phyloP scores from a whole-genome alignment of 2,329 filamentous ascomycete genomes.

The Penicillium sp. region DNA sequence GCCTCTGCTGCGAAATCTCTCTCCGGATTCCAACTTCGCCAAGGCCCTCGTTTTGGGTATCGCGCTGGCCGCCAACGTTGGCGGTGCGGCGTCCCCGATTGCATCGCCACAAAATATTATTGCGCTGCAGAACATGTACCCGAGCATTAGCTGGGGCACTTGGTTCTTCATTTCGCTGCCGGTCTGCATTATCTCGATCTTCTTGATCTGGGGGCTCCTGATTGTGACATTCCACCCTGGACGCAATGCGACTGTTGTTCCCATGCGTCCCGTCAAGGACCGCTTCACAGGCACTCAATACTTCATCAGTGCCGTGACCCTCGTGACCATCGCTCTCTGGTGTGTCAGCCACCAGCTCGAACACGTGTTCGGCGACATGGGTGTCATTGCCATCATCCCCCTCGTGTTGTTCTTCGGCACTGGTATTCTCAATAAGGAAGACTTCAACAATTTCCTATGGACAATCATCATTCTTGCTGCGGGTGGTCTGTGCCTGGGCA shows the following conservation, averaged over 20 bases:
- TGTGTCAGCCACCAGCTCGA: conserved; percentile 89
- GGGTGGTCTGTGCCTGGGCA: conserved; percentile 86
- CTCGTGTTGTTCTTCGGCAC: conserved; percentile 95
- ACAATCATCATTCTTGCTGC: conserved; percentile 98
- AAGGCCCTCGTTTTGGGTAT: conserved; percentile 95
- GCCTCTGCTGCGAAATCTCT: conserved; percentile 91
- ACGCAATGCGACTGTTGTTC: conserved; percentile 81
- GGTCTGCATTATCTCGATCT: conserved; percentile 82
- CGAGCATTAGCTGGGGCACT: conserved; percentile 84
- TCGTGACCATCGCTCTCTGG: conserved; percentile 86
- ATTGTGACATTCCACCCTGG: conserved; percentile 82
- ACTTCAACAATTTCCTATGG: conserved; percentile 99
- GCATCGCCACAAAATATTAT: conserved; percentile 97
- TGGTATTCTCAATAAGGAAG: conserved; percentile 94
- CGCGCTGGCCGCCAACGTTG: conserved; percentile 90
- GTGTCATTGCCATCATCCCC: conserved; percentile 93
- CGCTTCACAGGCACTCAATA: conserved; percentile 84
- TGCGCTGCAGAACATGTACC: conserved; percentile 91
- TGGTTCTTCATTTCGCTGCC: conserved; percentile 98
- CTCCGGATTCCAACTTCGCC: conserved; percentile 85
- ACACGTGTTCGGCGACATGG: conserved; percentile 91
- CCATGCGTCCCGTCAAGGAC: conserved; percentile 86
- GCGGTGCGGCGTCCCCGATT: conserved; percentile 93
- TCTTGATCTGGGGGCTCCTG: conserved; percentile 85
- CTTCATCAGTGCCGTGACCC: conserved; percentile 82